Conservation (phyloP, 805 yeast genomes). For the Kazachstania psychrophila region DNA sequence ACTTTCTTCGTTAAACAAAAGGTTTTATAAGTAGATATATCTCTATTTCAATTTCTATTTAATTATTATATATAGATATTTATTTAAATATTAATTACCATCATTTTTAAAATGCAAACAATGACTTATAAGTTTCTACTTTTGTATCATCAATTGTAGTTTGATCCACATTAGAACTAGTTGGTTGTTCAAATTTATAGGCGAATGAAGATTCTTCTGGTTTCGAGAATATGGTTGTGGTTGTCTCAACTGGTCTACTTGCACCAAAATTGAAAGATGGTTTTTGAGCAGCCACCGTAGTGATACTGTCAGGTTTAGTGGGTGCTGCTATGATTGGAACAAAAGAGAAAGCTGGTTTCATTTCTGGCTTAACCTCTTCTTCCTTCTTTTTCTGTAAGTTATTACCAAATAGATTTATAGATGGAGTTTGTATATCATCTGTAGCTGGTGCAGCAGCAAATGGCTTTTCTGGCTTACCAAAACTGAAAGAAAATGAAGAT, state of each 20-base stretch:
- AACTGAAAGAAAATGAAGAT: constrained; percentile 3
- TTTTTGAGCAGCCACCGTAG: too few species aligned
- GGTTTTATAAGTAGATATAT: constrained; percentile 22
- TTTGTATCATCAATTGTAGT: constrained; percentile 12
- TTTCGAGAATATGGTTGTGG: background rate
- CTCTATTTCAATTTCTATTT: background rate
- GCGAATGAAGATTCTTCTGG: background rate
- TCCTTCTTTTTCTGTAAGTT: too few species aligned
- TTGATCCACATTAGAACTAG: constrained; percentile 12
- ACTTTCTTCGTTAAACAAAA: constrained; percentile 73
- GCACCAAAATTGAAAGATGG: too few species aligned
- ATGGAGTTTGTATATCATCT: background rate
- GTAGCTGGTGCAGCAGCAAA: background rate
- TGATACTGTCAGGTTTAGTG: too few species aligned
- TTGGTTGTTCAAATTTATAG: constrained; percentile 16
- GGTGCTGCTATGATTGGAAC: too few species aligned
- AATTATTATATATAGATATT: background rate
- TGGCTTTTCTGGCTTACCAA: background rate
- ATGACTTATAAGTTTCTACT: constrained; percentile 16
- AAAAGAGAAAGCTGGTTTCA: too few species aligned
- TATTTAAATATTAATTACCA: background rate
- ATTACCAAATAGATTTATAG: background rate
- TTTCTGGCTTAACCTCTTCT: too few species aligned
- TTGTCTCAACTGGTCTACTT: background rate
- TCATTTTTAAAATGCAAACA: constrained; percentile 15